phyloP scores from a whole-genome alignment of 2,329 filamentous ascomycete species.

The Stagonosporopsis rhizophila region DNA sequence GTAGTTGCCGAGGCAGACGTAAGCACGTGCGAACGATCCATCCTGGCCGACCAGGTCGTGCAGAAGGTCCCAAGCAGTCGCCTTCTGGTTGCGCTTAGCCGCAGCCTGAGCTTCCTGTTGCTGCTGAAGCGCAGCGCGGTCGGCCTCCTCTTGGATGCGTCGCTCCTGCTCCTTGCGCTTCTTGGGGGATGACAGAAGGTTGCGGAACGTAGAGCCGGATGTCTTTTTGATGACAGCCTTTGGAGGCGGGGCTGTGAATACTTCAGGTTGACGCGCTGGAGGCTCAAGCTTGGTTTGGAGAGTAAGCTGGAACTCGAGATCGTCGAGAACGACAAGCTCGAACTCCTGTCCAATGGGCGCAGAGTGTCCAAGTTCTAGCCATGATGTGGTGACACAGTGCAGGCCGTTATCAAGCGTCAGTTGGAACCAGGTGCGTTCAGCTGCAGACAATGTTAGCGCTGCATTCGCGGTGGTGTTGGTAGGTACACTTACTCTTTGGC shows the following conservation, averaged over 20 bases:
- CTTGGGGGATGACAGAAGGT: slow-evolving; percentile 85
- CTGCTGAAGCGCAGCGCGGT: slow-evolving; percentile 65
- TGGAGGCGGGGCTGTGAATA: slow-evolving; percentile 58
- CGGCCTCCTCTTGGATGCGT: slow-evolving; percentile 81
- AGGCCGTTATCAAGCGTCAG: slow-evolving; percentile 97
- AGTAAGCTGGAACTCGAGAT: slow-evolving; percentile 98
- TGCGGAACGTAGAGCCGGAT: slow-evolving; percentile 77
- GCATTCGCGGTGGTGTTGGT: not conserved
- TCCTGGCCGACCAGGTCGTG: slow-evolving; percentile 88
- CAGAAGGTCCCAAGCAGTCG: slow-evolving; percentile 83
- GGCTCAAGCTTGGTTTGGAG: slow-evolving; percentile 94
- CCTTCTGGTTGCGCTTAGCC: slow-evolving; percentile 66
- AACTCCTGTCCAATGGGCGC: slow-evolving; percentile 98
- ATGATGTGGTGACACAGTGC: slow-evolving; percentile 95
- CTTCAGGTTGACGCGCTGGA: slow-evolving; percentile 56
- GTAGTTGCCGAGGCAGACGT: slow-evolving; percentile 92
- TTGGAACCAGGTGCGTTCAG: slow-evolving; percentile 91
- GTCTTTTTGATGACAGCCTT: slow-evolving; percentile 76
- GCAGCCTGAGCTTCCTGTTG: slow-evolving; percentile 47
- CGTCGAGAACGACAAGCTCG: slow-evolving; percentile 93
- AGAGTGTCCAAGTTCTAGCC: slow-evolving; percentile 88
- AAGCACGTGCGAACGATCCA: slow-evolving; percentile 92
- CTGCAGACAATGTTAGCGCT: slow-evolving; percentile 54
- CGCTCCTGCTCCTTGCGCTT: slow-evolving; percentile 95
- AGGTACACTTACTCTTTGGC: slow-evolving; percentile 75